Conservation (phyloP, 2,329 filamentous ascomycete species). For the Pseudocercospora crystallina region DNA sequence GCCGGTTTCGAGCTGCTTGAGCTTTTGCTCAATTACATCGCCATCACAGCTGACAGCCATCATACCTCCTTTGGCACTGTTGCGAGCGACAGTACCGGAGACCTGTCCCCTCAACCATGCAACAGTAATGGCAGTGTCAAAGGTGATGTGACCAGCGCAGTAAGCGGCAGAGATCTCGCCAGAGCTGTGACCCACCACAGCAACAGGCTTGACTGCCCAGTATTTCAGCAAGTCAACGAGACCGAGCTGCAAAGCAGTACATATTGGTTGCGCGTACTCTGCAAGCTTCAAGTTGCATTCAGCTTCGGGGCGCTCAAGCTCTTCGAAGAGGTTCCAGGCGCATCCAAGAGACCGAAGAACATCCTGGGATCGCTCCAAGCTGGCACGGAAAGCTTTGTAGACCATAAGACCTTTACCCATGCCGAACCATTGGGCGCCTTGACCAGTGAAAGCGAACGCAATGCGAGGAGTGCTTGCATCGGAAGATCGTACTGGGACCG, state of each 20-base stretch:
- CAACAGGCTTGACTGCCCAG: slow-evolving; percentile 21
- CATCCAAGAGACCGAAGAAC: slow-evolving; percentile 16
- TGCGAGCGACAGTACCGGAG: slow-evolving; percentile 6
- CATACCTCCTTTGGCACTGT: slow-evolving; percentile 31
- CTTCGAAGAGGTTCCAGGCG: slow-evolving; percentile 16
- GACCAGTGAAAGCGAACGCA: slow-evolving; percentile 20
- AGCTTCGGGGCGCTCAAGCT: slow-evolving; percentile 19
- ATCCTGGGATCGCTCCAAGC: slow-evolving; percentile 1
- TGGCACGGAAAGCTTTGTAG: slow-evolving; percentile 12
- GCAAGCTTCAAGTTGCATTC: slow-evolving; percentile 18
- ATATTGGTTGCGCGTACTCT: slow-evolving; percentile 44
- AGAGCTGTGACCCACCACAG: slow-evolving; percentile 32
- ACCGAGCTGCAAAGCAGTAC: slow-evolving; percentile 49
- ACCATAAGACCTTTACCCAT: slow-evolving; percentile 24
- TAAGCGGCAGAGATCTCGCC: slow-evolving; percentile 38
- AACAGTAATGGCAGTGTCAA: slow-evolving; percentile 15
- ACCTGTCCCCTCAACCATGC: slow-evolving; percentile 23
- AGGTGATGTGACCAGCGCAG: slow-evolving; percentile 25
- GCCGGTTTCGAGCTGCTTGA: slow-evolving; percentile 16
- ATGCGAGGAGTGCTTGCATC: not conserved
- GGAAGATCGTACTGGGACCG: not conserved
- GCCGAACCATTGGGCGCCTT: slow-evolving; percentile 22
- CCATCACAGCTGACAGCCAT: slow-evolving; percentile 31
- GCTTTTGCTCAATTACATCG: slow-evolving; percentile 26
- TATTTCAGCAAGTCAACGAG: slow-evolving; percentile 42